Base-by-base conservation (phyloP, 495 filamentous ascomycete genomes). In the Penicillium pancosmium region DNA sequence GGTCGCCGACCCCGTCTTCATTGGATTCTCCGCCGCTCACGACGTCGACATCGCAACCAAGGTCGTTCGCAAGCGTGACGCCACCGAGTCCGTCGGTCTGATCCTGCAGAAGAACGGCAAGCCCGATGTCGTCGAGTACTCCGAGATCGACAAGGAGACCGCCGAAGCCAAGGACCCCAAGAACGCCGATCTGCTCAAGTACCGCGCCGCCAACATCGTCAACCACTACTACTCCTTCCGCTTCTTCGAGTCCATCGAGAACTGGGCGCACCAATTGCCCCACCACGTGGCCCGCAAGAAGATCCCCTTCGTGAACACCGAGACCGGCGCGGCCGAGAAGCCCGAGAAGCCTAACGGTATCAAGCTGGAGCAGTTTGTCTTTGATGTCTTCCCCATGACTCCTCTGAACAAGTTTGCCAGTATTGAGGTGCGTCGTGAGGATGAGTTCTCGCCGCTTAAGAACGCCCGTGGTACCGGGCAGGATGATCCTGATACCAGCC, bases 281-380 rank as follows among this genome's bases (percentile, higher is more conserved):
- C 95, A 97, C 70, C 94, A 99, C 79, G 88, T 99, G 49, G 94
- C 94, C 35, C 84, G 86, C 67, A 99, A 99, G 89, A 99, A 99
- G 89, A 99, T 99, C 59, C 91, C 93, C 9, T 89, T 86, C 73
- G 82, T 91, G 55, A 82, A 97, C 67, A 78, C 84, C 4, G 82
- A 88, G 67, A 88, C 78, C 18, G 94, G 91, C 57, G 86, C 90
- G 67, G 80, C 81, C 4, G 80, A 95, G 70, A 96, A 97, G 81
- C 93, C 94, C 0, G 83, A 88, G 66, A 94, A 92, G 78, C 91
- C 94, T 25, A 99, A 99, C 69, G 94, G 94, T 51, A 91, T 99
- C 82, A 99, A 99, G 79, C 83, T 99, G 50, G 94, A 99, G 81
- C 95, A 97, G 74, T 99, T 98, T 63, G 92, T 99, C 52, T 99